A percentile compares a stretch with the other conserved stretches of the same genome.
These are phyloP conservation scores for Batkoa obscura DNA, from an alignment of 371 early-diverging fungal species.

Conservation along the genomic window DNA sequence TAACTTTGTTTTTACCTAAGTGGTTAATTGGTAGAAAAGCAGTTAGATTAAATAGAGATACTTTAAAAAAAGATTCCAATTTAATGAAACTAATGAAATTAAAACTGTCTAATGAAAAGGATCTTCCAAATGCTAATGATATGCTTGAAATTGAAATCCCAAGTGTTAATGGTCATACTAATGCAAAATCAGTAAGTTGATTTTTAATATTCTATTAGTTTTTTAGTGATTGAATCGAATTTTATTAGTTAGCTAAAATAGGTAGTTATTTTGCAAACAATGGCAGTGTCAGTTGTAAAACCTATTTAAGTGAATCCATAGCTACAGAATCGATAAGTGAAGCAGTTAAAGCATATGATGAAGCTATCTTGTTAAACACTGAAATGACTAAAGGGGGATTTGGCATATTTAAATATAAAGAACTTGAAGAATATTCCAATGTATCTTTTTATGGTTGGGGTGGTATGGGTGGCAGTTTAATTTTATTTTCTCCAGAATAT, in stretches of 20 bases:
- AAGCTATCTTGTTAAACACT: conserved; percentile 3
- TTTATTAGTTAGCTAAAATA: not conserved
- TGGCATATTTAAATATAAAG: conserved; percentile 9
- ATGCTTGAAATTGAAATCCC: not conserved
- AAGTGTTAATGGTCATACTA: not conserved
- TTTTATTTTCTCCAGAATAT: conserved; percentile 29
- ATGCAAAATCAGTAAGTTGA: not conserved
- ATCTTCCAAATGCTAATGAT: not conserved
- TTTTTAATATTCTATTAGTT: not conserved
- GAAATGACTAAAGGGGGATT: not conserved
- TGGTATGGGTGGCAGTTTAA: conserved; percentile 33
- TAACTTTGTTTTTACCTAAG: not conserved
- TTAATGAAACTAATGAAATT: not conserved
- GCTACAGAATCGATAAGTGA: not conserved
- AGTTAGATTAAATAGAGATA: not conserved
- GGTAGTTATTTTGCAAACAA: not conserved
- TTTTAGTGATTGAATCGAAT: not conserved
- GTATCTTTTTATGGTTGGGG: conserved; percentile 18
- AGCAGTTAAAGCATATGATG: conserved; percentile 1
- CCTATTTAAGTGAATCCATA: not conserved
- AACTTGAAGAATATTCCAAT: not conserved
- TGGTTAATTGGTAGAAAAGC: not conserved
- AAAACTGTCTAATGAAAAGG: not conserved
- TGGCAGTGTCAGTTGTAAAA: not conserved
- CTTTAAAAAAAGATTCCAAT: not conserved